Conservation (phyloP, 352 stramenopile genomes). For the Pythium aphanidermatum region DNA sequence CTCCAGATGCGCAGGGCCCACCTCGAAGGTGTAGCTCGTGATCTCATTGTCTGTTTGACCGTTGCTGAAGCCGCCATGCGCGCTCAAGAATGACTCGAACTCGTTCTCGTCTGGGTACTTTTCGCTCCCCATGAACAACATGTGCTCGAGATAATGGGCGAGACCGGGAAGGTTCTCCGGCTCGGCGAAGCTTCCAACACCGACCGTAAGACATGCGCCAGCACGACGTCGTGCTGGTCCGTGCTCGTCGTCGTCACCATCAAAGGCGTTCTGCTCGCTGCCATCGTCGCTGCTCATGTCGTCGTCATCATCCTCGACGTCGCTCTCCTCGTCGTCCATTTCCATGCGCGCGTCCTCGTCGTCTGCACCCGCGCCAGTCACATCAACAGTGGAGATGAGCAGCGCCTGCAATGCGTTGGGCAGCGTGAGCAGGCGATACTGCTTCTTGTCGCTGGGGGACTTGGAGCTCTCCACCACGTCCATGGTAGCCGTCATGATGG, state of each 20-base stretch:
- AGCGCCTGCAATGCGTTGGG: slow-evolving; percentile 36
- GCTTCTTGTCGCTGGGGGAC: slow-evolving; percentile 42
- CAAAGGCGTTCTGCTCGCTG: slow-evolving; percentile 28
- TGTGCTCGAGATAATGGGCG: slow-evolving; percentile 82
- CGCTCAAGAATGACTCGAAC: slow-evolving; percentile 67
- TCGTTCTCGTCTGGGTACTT: slow-evolving; percentile 86
- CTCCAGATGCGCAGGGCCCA: slow-evolving; percentile 25
- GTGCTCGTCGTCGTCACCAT: slow-evolving; percentile 26
- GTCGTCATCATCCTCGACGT: slow-evolving; percentile 20
- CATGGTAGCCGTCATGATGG: slow-evolving; percentile 5
- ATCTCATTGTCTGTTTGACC: slow-evolving; percentile 77
- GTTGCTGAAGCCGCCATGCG: slow-evolving; percentile 70
- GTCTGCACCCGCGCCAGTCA: slow-evolving; percentile 4
- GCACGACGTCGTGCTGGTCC: slow-evolving; percentile 3
- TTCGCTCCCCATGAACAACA: slow-evolving; percentile 16
- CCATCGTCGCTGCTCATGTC: slow-evolving; percentile 13
- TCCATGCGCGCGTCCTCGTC: slow-evolving; percentile 8
- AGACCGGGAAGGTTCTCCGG: slow-evolving; percentile 37
- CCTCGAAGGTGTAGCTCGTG: slow-evolving; percentile 85
- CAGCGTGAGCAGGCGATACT: slow-evolving; percentile 44
- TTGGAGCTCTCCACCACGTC: slow-evolving; percentile 26
- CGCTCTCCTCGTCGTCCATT: slow-evolving; percentile 7
- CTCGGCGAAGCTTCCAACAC: slow-evolving; percentile 29
- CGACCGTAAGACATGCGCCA: slow-evolving; percentile 27
- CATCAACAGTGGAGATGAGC: slow-evolving; percentile 19